Conservation (phyloP, 2,329 filamentous ascomycete genomes). For the Sporothrix schenckii region DNA sequence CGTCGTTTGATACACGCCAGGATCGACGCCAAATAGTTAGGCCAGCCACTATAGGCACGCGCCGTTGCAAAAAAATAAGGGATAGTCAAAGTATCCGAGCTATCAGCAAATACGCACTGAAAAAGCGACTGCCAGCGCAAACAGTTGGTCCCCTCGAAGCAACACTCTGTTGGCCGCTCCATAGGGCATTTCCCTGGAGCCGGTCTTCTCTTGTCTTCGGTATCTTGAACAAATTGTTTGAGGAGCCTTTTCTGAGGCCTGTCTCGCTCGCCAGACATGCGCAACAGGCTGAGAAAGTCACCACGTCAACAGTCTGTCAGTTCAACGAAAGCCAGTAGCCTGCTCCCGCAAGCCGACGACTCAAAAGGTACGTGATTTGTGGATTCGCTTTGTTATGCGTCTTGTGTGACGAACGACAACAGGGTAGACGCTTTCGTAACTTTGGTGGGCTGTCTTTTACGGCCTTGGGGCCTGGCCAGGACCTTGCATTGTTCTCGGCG, state of each 20-base stretch:
- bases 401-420: constrained; percentile 14
- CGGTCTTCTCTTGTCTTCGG: too few species aligned
- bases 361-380: constrained; percentile 28
- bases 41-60: constrained; percentile 20
- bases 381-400: background rate
- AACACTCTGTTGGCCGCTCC: background rate
- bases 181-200: background rate
- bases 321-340: constrained; percentile 31
- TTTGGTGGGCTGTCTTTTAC: constrained; percentile 18
- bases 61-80: constrained; percentile 15
- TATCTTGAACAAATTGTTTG: constrained; percentile 17
- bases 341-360: constrained; percentile 10
- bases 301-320: constrained; percentile 30
- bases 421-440: background rate
- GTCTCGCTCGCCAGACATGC: constrained; percentile 31
- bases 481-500: constrained; percentile 5
- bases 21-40: constrained; percentile 29
- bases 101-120: constrained; percentile 4
- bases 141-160: background rate
- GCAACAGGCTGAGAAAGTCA: constrained; percentile 33
- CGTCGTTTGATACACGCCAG: constrained; percentile 29
- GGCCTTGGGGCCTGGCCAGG: background rate
- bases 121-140: background rate
- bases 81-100: background rate
- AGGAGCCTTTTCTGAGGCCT: background rate